A percentile compares a stretch with the other conserved stretches of the same genome.
phyloP scores from a whole-genome alignment of 768 basidiomycete genomes.

The Lactarius quietus region DNA sequence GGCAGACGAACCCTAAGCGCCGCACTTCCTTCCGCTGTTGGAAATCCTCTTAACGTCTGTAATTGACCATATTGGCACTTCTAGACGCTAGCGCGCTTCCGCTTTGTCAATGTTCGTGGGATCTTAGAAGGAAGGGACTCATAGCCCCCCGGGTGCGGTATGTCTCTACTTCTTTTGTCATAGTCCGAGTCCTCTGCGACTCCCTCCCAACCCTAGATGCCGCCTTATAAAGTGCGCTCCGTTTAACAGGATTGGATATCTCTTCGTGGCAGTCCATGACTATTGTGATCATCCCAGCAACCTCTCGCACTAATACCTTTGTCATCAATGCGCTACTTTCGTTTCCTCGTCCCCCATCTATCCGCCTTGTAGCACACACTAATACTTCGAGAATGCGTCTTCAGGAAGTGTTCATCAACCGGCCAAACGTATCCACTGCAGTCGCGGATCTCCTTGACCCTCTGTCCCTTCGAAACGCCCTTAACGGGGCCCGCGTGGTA shows the following conservation, averaged over 20 bases:
- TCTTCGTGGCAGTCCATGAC: slow-evolving; percentile 17
- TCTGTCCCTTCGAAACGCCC: slow-evolving; percentile 10
- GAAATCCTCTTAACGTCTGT: slow-evolving; percentile 14
- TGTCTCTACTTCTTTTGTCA: slow-evolving; percentile 17
- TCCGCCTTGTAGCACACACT: slow-evolving; percentile 21
- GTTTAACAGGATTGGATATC: background rate
- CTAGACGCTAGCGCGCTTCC: slow-evolving; percentile 2
- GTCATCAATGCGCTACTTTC: slow-evolving; percentile 22
- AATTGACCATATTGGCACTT: slow-evolving; percentile 4
- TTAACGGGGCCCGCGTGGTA: slow-evolving; percentile 11
- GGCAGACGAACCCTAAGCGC: slow-evolving; percentile 11
- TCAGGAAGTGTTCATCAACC: slow-evolving; percentile 1
- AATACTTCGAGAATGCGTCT: slow-evolving; percentile 7
- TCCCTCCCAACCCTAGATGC: background rate
- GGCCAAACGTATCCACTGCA: slow-evolving; percentile 16
- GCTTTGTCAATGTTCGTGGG: slow-evolving; percentile 16
- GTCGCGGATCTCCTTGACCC: slow-evolving; percentile 23
- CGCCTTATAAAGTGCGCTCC: slow-evolving; percentile 18
- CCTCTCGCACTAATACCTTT: slow-evolving; percentile 23
- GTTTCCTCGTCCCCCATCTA: slow-evolving; percentile 20
- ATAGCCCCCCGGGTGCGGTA: background rate
- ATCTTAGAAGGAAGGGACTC: background rate
- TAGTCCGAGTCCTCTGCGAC: background rate
- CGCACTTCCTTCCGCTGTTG: slow-evolving; percentile 17
- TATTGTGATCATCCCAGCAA: slow-evolving; percentile 24